Base-by-base conservation (phyloP, 2,329 filamentous ascomycete genomes). In the Coniella vitis region DNA sequence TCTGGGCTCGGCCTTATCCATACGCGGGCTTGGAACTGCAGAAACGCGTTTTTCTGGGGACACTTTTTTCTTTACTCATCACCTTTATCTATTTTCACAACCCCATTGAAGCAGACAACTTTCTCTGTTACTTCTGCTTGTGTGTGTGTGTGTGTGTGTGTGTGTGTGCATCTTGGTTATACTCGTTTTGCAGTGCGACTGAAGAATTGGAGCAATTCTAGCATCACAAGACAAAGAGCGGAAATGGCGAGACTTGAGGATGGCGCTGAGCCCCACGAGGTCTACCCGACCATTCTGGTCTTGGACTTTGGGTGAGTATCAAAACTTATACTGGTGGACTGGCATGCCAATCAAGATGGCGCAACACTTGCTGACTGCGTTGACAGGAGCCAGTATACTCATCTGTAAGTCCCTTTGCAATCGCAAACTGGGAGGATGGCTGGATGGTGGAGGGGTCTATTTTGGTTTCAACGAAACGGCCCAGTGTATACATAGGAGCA, bases 241-340 rank as follows among this genome's bases (percentile, higher is more conserved):
- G 35, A 49, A 35, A 53, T 53, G 51, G 51, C 48, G 16, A 51
- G 38, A 32, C 41, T 51, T 36, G 51, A 53, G 32, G 45, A 45
- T 29, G 45, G 45, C 22, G 48, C 51, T 32, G 51, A 47, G 44
- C 45, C 48, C 9, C 42, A 46, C 65, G 74, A 52, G 49, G 42
- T 48, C 9, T 52, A 49, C 37, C 49, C 84, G 72, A 87, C 84
- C 56, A 84, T 88, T 58, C 70, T 88, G 56, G 80, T 84, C 55
- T 71, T 87, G 58, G 84, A 87, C 66, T 87, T 87, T 63, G 84
- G 70, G 45, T 84, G 45, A 48, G 78, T 20, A 84, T 87, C 67
- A 85, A 83, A 61, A 83, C 79, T 36, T 85, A 90, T 65, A 90
- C 13, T n/a, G 25, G 31, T 22, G 16, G 1, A 4, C 16, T 3